phyloP scores from a whole-genome alignment of 2,329 filamentous ascomycete species.

The Beauveria medogensis region DNA sequence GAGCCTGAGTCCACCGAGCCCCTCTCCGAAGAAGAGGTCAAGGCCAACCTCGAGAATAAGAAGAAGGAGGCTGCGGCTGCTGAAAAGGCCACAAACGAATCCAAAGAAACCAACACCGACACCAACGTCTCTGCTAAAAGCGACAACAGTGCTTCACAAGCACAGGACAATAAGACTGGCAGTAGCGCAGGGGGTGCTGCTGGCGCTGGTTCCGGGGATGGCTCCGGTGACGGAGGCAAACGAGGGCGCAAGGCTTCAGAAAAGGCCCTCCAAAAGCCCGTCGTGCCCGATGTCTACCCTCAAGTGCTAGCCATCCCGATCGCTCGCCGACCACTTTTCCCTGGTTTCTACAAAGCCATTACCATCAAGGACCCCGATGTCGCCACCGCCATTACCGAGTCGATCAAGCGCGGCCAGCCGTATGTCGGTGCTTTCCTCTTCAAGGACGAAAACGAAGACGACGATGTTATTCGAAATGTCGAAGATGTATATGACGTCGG shows the following conservation, averaged over 20 bases:
- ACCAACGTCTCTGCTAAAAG: constrained; percentile 37
- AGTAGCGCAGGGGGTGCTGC: constrained; percentile 40
- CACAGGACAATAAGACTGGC: constrained; percentile 44
- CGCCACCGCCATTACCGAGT: constrained; percentile 84
- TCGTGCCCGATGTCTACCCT: constrained; percentile 89
- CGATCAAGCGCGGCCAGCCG: constrained; percentile 92
- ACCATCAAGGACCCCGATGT: constrained; percentile 93
- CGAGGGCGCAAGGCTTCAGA: constrained; percentile 67
- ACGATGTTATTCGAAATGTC: constrained; percentile 82
- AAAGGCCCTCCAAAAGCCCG: constrained; percentile 74
- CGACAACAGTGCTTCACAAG: constrained; percentile 25
- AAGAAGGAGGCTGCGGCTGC: constrained; percentile 28
- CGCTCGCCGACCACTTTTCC: constrained; percentile 85
- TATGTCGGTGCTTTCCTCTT: constrained; percentile 96
- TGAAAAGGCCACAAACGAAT: constrained; percentile 40
- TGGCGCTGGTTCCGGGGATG: constrained; percentile 34
- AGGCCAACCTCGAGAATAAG: constrained; percentile 42
- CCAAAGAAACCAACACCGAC: constrained; percentile 35
- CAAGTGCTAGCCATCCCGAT: constrained; percentile 98
- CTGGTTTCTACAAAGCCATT: constrained; percentile 97
- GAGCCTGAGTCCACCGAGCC: constrained; percentile 35
- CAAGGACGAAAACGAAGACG: constrained; percentile 91
- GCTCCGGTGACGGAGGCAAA: constrained; percentile 53
- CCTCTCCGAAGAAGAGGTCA: constrained; percentile 44
- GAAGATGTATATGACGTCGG: constrained; percentile 94